Evolutionary conservation across 495 filamentous ascomycete species (phyloP).

Genomic region (Xylaria longipes): DNA sequence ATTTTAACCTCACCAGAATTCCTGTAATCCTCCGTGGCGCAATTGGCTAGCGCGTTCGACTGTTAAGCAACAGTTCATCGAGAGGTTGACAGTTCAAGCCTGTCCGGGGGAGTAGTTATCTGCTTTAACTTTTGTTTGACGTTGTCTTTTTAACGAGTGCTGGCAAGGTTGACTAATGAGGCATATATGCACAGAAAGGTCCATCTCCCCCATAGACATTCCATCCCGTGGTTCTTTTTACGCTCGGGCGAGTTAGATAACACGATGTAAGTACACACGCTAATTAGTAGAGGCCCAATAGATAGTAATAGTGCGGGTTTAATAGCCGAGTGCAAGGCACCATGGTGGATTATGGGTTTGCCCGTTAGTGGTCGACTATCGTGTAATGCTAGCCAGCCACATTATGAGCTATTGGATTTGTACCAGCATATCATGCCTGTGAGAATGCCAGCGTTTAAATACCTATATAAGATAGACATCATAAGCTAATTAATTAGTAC

Average conservation of each 20-base stretch:
- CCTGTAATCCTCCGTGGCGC: conserved; percentile 12
- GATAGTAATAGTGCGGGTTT: too few relatives aligned
- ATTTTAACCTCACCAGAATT: background rate
- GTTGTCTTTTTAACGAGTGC: background rate
- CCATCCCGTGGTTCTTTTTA: background rate
- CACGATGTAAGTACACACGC: too few relatives aligned
- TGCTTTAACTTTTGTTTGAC: background rate
- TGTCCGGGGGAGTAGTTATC: conserved; percentile 3
- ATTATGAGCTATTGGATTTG: background rate
- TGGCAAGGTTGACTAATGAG: background rate
- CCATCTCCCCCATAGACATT: background rate
- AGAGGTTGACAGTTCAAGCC: conserved; percentile 25
- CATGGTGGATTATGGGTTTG: background rate
- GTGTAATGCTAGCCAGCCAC: background rate
- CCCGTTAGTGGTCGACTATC: background rate
- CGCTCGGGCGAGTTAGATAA: background rate
- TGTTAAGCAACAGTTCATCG: conserved; percentile 7
- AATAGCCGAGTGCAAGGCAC: too few relatives aligned
- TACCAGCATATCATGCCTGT: background rate
- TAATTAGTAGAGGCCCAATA: too few relatives aligned
- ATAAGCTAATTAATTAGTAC: background rate
- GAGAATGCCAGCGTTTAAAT: background rate
- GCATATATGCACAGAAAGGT: background rate
- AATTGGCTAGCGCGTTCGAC: conserved; percentile 24
- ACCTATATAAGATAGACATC: background rate